A percentile compares a stretch with the other conserved stretches of the same genome.
These are phyloP conservation scores for Beta lomatogona DNA, from an alignment of 179 eudicot species.

Conservation along the genomic window DNA sequence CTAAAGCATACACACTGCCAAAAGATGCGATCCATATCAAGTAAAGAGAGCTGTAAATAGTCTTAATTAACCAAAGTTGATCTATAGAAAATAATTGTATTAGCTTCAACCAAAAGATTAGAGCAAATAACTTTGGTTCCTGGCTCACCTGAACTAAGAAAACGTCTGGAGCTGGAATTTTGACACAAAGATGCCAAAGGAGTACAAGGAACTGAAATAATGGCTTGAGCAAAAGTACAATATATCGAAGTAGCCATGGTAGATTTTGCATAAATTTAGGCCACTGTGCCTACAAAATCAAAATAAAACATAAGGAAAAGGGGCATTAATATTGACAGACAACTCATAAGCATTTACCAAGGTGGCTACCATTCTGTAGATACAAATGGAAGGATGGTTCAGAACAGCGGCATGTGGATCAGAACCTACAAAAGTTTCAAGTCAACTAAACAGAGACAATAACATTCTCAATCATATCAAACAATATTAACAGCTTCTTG, in stretches of 20 bases:
- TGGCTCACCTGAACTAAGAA: slow-evolving; percentile 82
- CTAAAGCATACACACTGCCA: not conserved
- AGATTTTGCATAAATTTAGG: slow-evolving; percentile 56
- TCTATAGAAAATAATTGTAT: not conserved
- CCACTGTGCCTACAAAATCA: slow-evolving; percentile 70
- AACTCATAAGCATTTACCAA: slow-evolving; percentile 9
- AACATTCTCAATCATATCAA: not conserved
- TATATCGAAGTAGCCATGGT: slow-evolving; percentile 59
- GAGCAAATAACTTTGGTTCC: not conserved
- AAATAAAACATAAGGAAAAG: slow-evolving; percentile 9
- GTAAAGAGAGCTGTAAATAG: not conserved
- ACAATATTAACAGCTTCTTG: not conserved
- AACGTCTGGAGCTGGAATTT: slow-evolving; percentile 88
- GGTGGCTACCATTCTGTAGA: slow-evolving; percentile 68
- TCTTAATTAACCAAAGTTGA: not conserved
- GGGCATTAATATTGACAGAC: not conserved
- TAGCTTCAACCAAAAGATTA: not conserved
- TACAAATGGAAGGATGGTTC: slow-evolving; percentile 67
- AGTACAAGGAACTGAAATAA: slow-evolving; percentile 72
- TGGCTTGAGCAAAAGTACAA: slow-evolving; percentile 81
- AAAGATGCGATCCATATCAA: not conserved
- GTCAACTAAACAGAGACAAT: not conserved
- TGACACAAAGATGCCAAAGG: slow-evolving; percentile 86
- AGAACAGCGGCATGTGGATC: slow-evolving; percentile 74
- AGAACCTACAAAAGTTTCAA: slow-evolving; percentile 50